Conservation (phyloP, 176 grass and related monocot species). For the Urochloa ruziziensis region DNA sequence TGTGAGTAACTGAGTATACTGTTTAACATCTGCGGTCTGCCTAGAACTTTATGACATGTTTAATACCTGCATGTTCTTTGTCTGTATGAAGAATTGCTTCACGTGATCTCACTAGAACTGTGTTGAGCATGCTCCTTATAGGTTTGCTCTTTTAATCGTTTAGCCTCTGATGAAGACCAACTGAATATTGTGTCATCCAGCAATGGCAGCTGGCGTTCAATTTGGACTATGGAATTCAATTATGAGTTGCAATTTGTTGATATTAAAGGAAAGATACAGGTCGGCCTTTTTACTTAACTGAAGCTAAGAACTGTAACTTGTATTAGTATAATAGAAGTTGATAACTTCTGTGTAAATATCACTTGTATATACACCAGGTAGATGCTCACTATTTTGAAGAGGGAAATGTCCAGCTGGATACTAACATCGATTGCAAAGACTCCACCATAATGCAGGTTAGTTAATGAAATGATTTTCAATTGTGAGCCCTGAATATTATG, state of each 20-base stretch:
- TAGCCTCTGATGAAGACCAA: constrained; percentile 36
- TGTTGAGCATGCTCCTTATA: constrained; percentile 27
- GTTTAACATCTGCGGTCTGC: not conserved
- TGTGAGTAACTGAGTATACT: not conserved
- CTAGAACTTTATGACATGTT: constrained; percentile 12
- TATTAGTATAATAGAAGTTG: constrained; percentile 8
- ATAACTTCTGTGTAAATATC: constrained; percentile 7
- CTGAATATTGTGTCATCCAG: constrained; percentile 54
- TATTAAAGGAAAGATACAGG: constrained; percentile 95
- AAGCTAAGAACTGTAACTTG: constrained; percentile 34
- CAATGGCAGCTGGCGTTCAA: constrained; percentile 83
- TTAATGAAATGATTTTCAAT: constrained; percentile 7
- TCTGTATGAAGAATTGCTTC: constrained; percentile 10
- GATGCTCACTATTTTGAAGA: constrained; percentile 99
- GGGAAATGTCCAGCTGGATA: constrained; percentile 97
- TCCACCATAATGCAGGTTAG: constrained; percentile 82
- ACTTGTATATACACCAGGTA: constrained; percentile 54
- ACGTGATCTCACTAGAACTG: not conserved
- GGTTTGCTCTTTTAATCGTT: constrained; percentile 29
- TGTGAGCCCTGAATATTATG: not conserved
- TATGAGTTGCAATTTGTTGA: constrained; percentile 69
- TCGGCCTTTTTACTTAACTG: constrained; percentile 36
- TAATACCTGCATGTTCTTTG: not conserved
- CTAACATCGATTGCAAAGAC: constrained; percentile 80
- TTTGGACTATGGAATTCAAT: constrained; percentile 84